Base-by-base conservation (phyloP, 192 early-diverging fungal species). In the Backusella luteola region DNA sequence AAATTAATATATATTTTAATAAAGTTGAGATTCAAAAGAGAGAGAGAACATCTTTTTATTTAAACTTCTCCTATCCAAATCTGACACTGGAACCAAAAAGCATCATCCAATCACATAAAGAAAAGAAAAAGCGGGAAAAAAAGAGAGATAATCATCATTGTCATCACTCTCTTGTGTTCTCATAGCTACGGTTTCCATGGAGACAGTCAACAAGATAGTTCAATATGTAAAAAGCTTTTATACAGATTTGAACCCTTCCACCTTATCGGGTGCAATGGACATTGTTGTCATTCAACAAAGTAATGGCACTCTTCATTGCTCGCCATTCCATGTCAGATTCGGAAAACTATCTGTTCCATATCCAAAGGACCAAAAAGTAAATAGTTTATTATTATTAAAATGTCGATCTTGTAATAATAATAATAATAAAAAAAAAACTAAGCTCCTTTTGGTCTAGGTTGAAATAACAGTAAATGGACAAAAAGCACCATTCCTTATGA, bases 321-420 rank as follows among this genome's bases (percentile, higher is more conserved):
- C 95, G 32, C 98, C 98, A 4, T 99, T 97, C 81, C 98, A 99
- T 81, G 98, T 99, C 23, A 92, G 98, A 35, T 99, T 98, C 79
- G 97, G 97, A 32, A 99, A 99, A 80, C 85, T 99, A 49, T 94
- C 94, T 76, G 88, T 98, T n/a, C 88, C 98, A 1, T 83, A 93
- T 41, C 96, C 97, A 4, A 92, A 92, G 36, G 97, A 99, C 74
- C 98, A 99, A 87, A 91, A 92, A 34, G 95, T 95, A 52, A 69
- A 44, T 44, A 17, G 42, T 44, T 44, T 4, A 44, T 44, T 32
- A 4, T 44, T 17, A 44, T 44, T 4, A 59, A 52, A 26, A 12
- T 63, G 56, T 63, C 56, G 56, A 63, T 63, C 56, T 29, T 23
- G 19, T 15, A 69, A 34, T 12, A 8, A 39, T 39, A 39, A 39